These are phyloP conservation scores for Xylaria hypoxylon DNA, from an alignment of 2,329 filamentous ascomycete genomes.

Conservation along the genomic window DNA sequence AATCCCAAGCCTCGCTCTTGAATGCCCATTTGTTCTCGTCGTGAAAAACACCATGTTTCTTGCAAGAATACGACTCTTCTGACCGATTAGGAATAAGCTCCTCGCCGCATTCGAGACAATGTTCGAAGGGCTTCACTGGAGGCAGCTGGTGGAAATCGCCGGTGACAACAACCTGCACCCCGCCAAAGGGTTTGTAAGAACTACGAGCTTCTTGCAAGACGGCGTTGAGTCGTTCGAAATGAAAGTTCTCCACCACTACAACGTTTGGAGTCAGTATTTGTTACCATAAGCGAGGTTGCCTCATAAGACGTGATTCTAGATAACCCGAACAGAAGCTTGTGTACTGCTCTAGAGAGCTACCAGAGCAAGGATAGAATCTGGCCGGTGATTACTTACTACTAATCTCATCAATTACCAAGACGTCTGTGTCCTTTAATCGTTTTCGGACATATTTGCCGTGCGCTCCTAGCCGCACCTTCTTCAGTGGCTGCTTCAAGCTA, in stretches of 20 bases:
- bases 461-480: slow-evolving; percentile 50
- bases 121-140: slow-evolving; percentile 66
- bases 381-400: slow-evolving; percentile 55
- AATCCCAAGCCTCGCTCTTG: slow-evolving; percentile 64
- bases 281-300: slow-evolving; percentile 1
- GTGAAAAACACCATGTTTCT: slow-evolving; percentile 52
- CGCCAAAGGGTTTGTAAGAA: slow-evolving; percentile 52
- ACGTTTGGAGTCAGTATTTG: neutral
- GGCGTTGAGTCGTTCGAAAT: slow-evolving; percentile 63
- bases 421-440: slow-evolving; percentile 59
- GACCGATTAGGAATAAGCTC: slow-evolving; percentile 38
- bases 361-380: neutral
- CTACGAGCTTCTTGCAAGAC: slow-evolving; percentile 57
- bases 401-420: slow-evolving; percentile 74
- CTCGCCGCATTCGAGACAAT: slow-evolving; percentile 63
- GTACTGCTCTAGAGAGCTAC: neutral
- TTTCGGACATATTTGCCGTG: slow-evolving; percentile 50
- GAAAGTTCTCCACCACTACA: slow-evolving; percentile 65
- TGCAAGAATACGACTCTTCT: slow-evolving; percentile 49
- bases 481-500: slow-evolving; percentile 56
- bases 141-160: slow-evolving; percentile 72
- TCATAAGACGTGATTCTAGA: neutral
- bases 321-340: neutral
- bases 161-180: slow-evolving; percentile 66
- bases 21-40: slow-evolving; percentile 72